These are phyloP conservation scores for Waitea zeae DNA, from an alignment of 1,284 basidiomycete genomes.

Conservation along the genomic window DNA sequence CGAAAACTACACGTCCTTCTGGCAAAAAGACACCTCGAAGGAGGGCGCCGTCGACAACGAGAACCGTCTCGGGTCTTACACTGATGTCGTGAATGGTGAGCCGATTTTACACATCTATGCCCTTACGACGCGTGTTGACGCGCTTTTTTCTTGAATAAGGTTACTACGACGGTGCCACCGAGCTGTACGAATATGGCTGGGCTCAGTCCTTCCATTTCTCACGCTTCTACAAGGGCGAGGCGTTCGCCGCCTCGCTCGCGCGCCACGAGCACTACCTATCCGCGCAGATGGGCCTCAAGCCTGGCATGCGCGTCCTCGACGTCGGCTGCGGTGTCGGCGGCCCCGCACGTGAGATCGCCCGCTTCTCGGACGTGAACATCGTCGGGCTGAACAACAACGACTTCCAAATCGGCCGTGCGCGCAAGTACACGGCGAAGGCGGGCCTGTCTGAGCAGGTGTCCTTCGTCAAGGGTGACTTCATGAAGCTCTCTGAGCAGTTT, in stretches of 20 bases:
- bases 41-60: conserved; percentile 57
- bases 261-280: conserved; percentile 98
- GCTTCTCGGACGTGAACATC: conserved; percentile 78
- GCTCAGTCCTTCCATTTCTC: conserved; percentile 93
- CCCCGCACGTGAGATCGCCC: conserved; percentile 88
- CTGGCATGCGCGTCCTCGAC: conserved; percentile 93
- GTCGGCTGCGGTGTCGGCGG: conserved; percentile 98
- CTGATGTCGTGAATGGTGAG: conserved; percentile 86
- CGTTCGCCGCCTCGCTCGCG: conserved; percentile 70
- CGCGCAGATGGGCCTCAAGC: conserved; percentile 62
- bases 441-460: conserved; percentile 66
- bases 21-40: conserved; percentile 73
- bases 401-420: conserved; percentile 82
- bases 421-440: conserved; percentile 68
- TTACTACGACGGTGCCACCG: conserved; percentile 94
- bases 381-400: conserved; percentile 95
- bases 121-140: neutral
- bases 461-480: conserved; percentile 90
- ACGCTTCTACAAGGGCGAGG: conserved; percentile 93
- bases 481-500: conserved; percentile 87
- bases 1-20: conserved; percentile 85
- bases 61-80: conserved; percentile 74
- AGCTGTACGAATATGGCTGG: conserved; percentile 97
- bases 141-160: conserved; percentile 28
- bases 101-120: conserved; percentile 3